Conservation (phyloP, 441 rosid species). For the Hura crepitans region DNA sequence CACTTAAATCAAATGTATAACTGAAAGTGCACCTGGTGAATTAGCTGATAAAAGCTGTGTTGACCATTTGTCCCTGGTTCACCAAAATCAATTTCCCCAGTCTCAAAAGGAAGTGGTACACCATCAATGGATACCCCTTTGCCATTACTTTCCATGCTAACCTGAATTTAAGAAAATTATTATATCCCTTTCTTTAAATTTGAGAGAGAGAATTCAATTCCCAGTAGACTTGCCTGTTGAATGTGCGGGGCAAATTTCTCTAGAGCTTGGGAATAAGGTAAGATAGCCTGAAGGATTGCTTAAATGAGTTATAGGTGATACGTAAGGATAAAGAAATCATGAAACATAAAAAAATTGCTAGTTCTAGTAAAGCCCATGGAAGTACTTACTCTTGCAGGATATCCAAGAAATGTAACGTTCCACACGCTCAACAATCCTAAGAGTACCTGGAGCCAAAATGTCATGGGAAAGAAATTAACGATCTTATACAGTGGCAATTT, state of each 20-base stretch:
- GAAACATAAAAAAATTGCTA: constrained; percentile 4
- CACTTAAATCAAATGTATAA: neutral
- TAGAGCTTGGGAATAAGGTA: constrained; percentile 89
- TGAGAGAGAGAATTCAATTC: constrained; percentile 14
- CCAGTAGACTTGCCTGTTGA: constrained; percentile 61
- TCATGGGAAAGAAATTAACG: constrained; percentile 19
- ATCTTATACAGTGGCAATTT: constrained; percentile 22
- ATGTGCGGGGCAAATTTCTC: constrained; percentile 96
- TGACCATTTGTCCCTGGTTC: constrained; percentile 99
- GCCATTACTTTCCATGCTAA: constrained; percentile 99
- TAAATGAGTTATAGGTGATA: constrained; percentile 5
- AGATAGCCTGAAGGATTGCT: constrained; percentile 62
- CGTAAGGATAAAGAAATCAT: neutral
- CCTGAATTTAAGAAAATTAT: constrained; percentile 40
- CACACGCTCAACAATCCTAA: constrained; percentile 83
- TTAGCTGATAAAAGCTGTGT: constrained; percentile 97
- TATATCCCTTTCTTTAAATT: neutral
- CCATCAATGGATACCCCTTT: constrained; percentile 97
- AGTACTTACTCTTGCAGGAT: constrained; percentile 78
- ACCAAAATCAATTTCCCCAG: constrained; percentile 98
- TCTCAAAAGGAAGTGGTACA: constrained; percentile 66
- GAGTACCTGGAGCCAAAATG: constrained; percentile 56
- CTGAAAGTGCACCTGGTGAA: constrained; percentile 67
- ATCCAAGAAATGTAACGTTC: constrained; percentile 94
- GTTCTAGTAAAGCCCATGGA: constrained; percentile 17